A percentile compares a stretch with the other conserved stretches of the same genome.
Evolutionary conservation across 108 stramenopile species (phyloP).

Genomic region (Bacterosira constricta): DNA sequence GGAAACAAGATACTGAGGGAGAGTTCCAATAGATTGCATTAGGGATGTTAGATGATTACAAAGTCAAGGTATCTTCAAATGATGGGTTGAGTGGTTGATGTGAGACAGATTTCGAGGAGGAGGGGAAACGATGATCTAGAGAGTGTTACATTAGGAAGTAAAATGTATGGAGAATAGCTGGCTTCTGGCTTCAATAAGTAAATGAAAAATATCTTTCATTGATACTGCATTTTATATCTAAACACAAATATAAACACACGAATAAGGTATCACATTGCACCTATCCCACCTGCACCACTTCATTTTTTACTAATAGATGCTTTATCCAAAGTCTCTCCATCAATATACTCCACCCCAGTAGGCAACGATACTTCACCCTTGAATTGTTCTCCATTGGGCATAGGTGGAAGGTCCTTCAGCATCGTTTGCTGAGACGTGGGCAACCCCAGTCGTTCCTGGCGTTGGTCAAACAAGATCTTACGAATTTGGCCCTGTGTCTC

Average conservation of each 20-base stretch:
- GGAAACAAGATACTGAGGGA: constrained; percentile 5
- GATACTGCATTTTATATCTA: too few species aligned
- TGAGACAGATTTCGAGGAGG: too few species aligned
- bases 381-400: background rate
- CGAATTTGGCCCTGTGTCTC: constrained; percentile 80
- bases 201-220: too few species aligned
- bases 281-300: background rate
- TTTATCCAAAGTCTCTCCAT: constrained; percentile 58
- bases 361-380: constrained; percentile 48
- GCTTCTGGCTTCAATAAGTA: too few species aligned
- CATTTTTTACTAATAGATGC: constrained; percentile 8
- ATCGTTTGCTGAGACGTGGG: constrained; percentile 64
- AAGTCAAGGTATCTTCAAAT: too few species aligned
- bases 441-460: constrained; percentile 65
- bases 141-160: too few species aligned
- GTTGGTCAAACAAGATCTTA: constrained; percentile 82
- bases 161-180: too few species aligned
- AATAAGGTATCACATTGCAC: too few species aligned
- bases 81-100: too few species aligned
- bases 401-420: constrained; percentile 12
- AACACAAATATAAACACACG: too few species aligned
- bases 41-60: too few species aligned
- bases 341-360: constrained; percentile 77
- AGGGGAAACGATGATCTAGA: too few species aligned
- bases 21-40: constrained; percentile 7